Evolutionary conservation across 106 monocot species (phyloP), one percentile per base, ranked within the genome.

Genomic region (Acanthochlamys bracteata): DNA sequence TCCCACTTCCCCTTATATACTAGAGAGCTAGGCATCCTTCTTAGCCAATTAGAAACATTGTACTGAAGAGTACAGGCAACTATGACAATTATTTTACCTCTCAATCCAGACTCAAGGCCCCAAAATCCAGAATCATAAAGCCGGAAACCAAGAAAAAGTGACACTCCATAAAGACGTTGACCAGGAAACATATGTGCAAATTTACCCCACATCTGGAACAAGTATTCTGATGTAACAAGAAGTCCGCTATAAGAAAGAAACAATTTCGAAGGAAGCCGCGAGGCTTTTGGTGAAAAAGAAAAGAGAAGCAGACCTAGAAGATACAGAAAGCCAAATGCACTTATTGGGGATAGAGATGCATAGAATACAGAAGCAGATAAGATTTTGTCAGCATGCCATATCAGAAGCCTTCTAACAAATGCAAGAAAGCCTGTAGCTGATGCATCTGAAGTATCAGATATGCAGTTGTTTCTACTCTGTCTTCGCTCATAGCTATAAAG

Each of bases 161-260:
- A 73, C 53, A 87, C 76, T 41, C 73, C 66, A 68, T 76, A 73
- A 24, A 84, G 70, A 15, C 54, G 59, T 70, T 96, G 90, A 61
- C 74, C 84, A 73, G 95, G 94, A 71, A 90, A 82, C 94, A 95
- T 87, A 47, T 82, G 56, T 23, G 81, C 87, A 16, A 65, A 68
- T 66, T 90, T 84, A 66, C 95, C 87, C 79, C 84, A 87, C 84
- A 96, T 75, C 27, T 96, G 95, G 73, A 90, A 96, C 27, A 96
- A 69, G 80, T 96, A 96, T 62, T 96, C 90, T 41, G 73, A 67
- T 55, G 76, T 57, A 15, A 80, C 71, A 66, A 96, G 77, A 60
- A 90, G 65, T 52, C 95, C 95, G 0, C 90, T 82, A 68, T 82
- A 96, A 68, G 84, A 66, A 42, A 96, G 64, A 66, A 90, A 84